These are phyloP conservation scores for Pisolithus tinctorius DNA, from an alignment of 768 basidiomycete species.

Conservation along the genomic window DNA sequence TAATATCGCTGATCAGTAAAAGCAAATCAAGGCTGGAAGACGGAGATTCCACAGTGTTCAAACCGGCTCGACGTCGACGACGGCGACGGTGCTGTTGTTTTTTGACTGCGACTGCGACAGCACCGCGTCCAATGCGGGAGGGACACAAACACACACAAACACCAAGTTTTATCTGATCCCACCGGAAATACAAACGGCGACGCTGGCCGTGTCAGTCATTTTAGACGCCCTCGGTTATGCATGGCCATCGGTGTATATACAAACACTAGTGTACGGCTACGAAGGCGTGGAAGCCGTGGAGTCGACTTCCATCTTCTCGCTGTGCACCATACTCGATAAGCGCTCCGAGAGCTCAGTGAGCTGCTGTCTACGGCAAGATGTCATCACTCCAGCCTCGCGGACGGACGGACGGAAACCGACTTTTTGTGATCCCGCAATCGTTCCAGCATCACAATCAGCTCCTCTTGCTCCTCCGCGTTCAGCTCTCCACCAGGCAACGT, in stretches of 20 bases:
- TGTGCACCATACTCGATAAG: constrained; percentile 29
- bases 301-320: constrained; percentile 57
- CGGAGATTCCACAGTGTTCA: too few relatives aligned
- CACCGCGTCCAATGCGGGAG: too few relatives aligned
- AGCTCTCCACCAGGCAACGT: constrained; percentile 70
- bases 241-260: too few relatives aligned
- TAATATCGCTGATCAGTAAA: too few relatives aligned
- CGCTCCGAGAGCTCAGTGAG: constrained; percentile 45
- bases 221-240: too few relatives aligned
- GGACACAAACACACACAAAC: not conserved
- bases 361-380: constrained; percentile 37
- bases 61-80: too few relatives aligned
- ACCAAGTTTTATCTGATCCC: not conserved
- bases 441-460: constrained; percentile 64
- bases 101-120: too few relatives aligned
- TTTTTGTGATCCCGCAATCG: constrained; percentile 55
- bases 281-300: constrained; percentile 68
- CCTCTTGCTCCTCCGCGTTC: constrained; percentile 59
- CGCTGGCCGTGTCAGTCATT: too few relatives aligned
- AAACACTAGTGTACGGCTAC: too few relatives aligned
- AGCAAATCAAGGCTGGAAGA: too few relatives aligned
- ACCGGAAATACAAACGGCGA: not conserved
- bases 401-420: constrained; percentile 30
- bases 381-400: not conserved
- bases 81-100: too few relatives aligned